A percentile compares a stretch with the other conserved stretches of the same genome.
These are phyloP conservation scores for Aspergillus glaucus DNA, from an alignment of 2,329 filamentous ascomycete genomes.

Conservation along the genomic window DNA sequence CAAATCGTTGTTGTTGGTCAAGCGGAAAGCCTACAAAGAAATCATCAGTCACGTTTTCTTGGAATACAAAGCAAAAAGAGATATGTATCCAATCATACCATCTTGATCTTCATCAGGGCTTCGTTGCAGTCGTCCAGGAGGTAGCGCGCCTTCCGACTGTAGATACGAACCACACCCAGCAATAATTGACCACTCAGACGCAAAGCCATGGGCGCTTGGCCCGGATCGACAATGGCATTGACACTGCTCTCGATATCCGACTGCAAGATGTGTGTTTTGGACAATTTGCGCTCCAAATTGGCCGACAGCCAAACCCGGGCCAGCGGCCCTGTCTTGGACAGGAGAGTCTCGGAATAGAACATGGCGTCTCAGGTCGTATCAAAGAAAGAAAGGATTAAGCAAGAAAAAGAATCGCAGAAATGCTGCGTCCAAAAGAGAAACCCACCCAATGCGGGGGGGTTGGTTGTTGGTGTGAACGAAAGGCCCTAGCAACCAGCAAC, in stretches of 20 bases:
- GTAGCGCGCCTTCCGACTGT: slow-evolving; percentile 94
- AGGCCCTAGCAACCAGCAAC: slow-evolving; percentile 16
- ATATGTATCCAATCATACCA: slow-evolving; percentile 54
- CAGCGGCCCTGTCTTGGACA: slow-evolving; percentile 94
- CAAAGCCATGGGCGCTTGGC: slow-evolving; percentile 89
- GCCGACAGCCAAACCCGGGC: slow-evolving; percentile 97
- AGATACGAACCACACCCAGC: slow-evolving; percentile 93
- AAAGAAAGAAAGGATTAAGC: slow-evolving; percentile 8
- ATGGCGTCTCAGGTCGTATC: slow-evolving; percentile 45
- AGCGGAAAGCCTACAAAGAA: slow-evolving; percentile 71
- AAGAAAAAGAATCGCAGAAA: slow-evolving; percentile 25
- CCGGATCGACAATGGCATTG: slow-evolving; percentile 86
- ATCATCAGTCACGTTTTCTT: neutral
- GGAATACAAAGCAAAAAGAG: neutral
- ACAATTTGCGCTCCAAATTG: slow-evolving; percentile 96
- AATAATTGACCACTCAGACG: slow-evolving; percentile 90
- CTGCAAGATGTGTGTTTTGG: slow-evolving; percentile 91
- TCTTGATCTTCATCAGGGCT: slow-evolving; percentile 95
- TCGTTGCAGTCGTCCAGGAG: slow-evolving; percentile 96
- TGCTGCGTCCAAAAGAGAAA: slow-evolving; percentile 13
- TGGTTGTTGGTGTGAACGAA: slow-evolving; percentile 12
- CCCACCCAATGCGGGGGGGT: slow-evolving; percentile 31
- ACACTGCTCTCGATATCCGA: slow-evolving; percentile 94
- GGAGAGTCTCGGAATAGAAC: slow-evolving; percentile 95
- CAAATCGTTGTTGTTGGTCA: slow-evolving; percentile 89